Conservation (phyloP, 768 basidiomycete species). For the Agrocybe praecox region DNA sequence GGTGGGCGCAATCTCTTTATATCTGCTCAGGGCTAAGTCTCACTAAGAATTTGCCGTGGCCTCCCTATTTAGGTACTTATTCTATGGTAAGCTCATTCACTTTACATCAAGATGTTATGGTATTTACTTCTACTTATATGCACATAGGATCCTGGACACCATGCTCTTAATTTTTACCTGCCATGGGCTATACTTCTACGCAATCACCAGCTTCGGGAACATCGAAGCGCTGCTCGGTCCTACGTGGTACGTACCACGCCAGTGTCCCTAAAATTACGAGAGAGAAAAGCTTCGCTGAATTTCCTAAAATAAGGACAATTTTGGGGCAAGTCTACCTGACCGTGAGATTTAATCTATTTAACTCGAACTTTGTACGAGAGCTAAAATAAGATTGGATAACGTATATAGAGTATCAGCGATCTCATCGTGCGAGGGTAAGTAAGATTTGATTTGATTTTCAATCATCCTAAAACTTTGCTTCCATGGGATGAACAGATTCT, state of each 20-base stretch:
- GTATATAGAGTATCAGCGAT: not conserved
- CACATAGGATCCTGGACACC: constrained; percentile 6
- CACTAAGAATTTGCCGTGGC: not conserved
- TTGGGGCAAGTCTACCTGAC: not conserved
- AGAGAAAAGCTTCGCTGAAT: not conserved
- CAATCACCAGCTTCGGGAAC: constrained; percentile 1
- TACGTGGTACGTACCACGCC: not conserved
- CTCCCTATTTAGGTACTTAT: not conserved
- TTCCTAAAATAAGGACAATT: not conserved
- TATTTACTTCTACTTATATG: not conserved
- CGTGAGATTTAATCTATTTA: not conserved
- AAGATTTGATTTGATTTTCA: too few species aligned
- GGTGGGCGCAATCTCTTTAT: not conserved
- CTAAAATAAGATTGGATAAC: too few species aligned
- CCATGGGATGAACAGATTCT: not conserved
- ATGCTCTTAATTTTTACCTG: not conserved
- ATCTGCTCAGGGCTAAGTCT: not conserved
- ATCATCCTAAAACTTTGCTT: too few species aligned
- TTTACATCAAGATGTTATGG: not conserved
- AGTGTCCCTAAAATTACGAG: not conserved
- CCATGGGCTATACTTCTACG: constrained; percentile 3
- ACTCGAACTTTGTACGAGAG: too few species aligned
- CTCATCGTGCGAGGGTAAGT: not conserved
- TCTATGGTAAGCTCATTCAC: not conserved
- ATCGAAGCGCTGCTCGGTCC: not conserved